These are phyloP conservation scores for Fusarium virguliforme DNA, from an alignment of 2,329 filamentous ascomycete species.

Conservation along the genomic window DNA sequence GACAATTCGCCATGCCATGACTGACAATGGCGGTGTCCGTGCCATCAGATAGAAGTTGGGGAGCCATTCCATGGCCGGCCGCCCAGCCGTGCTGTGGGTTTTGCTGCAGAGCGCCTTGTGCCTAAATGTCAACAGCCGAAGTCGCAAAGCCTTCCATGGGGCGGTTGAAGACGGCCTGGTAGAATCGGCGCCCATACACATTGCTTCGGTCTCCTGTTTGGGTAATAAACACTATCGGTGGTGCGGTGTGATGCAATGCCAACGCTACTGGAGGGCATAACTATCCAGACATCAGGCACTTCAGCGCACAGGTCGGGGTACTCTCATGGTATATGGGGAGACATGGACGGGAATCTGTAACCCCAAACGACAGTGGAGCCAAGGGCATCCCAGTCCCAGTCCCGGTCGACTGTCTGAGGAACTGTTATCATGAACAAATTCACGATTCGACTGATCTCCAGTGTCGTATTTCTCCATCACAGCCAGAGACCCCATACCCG, in stretches of 20 bases:
- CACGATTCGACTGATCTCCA: constrained; percentile 33
- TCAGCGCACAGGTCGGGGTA: constrained; percentile 7
- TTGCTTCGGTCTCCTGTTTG: constrained; percentile 17
- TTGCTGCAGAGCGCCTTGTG: constrained; percentile 28
- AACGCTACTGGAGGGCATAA: constrained; percentile 4
- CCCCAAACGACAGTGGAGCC: constrained; percentile 27
- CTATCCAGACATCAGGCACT: constrained; percentile 32
- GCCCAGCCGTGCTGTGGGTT: constrained; percentile 30
- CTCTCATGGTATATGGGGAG: constrained; percentile 7
- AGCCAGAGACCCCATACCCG: constrained; percentile 23
- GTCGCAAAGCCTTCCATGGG: constrained; percentile 21
- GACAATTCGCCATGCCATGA: constrained; percentile 31
- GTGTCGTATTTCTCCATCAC: constrained; percentile 25
- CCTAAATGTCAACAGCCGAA: constrained; percentile 35
- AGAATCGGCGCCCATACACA: neutral
- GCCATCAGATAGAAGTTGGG: constrained; percentile 32
- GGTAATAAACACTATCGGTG: constrained; percentile 9
- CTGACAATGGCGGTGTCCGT: constrained; percentile 46
- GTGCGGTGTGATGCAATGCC: constrained; percentile 20
- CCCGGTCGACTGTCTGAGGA: constrained; percentile 23
- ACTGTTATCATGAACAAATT: constrained; percentile 41
- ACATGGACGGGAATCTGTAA: constrained; percentile 9
- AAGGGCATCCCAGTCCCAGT: constrained; percentile 13
- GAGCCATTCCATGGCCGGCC: constrained; percentile 20
- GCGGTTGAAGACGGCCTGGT: constrained; percentile 10